Percentiles rank a stretch among this genome's conserved stretches.
These are phyloP conservation scores for Hymenotorrendiella dingleyae DNA, from an alignment of 2,329 filamentous ascomycete species.

Conservation along the genomic window DNA sequence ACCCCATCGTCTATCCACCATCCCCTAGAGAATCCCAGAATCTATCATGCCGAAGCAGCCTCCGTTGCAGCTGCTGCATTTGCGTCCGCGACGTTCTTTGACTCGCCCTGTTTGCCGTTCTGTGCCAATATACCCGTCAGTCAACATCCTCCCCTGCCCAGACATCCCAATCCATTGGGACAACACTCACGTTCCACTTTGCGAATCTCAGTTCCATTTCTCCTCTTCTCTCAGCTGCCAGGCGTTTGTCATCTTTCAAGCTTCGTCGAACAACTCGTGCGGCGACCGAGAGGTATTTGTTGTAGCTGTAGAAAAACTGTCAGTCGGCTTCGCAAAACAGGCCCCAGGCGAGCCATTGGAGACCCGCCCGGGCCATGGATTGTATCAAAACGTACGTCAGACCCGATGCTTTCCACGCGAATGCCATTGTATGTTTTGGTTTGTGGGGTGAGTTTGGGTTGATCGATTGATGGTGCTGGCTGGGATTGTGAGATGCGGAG, in stretches of 20 bases:
- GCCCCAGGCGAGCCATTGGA: not conserved
- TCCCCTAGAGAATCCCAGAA: not conserved
- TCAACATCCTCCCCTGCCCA: conserved; percentile 14
- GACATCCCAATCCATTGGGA: not conserved
- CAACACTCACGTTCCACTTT: conserved; percentile 81
- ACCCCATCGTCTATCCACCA: conserved; percentile 4
- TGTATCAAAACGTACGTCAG: conserved; percentile 46
- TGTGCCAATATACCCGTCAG: conserved; percentile 37
- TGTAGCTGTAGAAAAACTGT: conserved; percentile 69
- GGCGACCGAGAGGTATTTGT: conserved; percentile 96
- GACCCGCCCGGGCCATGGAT: not conserved
- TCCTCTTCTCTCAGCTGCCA: conserved; percentile 82
- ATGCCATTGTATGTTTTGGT: conserved; percentile 59
- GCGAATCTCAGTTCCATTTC: conserved; percentile 84
- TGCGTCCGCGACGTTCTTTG: conserved; percentile 61
- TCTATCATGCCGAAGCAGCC: conserved; percentile 15
- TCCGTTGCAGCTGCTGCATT: conserved; percentile 37
- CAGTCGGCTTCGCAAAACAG: conserved; percentile 16
- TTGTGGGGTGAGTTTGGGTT: conserved; percentile 17
- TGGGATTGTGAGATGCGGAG: conserved; percentile 11
- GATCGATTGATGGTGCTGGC: conserved; percentile 10
- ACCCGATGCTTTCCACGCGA: conserved; percentile 97
- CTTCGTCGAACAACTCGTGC: conserved; percentile 92
- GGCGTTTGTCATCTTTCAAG: conserved; percentile 90
- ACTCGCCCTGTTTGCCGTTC: conserved; percentile 94